phyloP scores from a whole-genome alignment of 139 green algal genomes.

The Micractinium conductrix region DNA sequence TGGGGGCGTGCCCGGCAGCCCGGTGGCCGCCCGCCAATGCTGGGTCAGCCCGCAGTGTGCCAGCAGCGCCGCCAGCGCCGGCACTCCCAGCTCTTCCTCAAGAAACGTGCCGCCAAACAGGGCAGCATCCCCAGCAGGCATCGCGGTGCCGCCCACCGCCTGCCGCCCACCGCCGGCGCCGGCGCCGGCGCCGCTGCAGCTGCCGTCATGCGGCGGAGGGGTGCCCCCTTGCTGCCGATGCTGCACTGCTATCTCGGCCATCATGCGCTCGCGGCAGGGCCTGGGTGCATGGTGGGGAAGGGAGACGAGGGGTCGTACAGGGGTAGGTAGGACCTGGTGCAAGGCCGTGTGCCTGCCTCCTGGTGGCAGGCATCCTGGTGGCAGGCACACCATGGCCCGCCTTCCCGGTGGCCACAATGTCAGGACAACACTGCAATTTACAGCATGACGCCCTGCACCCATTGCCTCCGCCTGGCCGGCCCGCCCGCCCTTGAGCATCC shows the following conservation, averaged over 20 bases:
- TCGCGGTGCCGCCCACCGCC: too few species aligned
- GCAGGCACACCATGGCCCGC: too few species aligned
- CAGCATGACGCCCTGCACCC: background rate
- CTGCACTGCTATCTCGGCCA: background rate
- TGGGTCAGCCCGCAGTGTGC: background rate
- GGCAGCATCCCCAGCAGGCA: background rate
- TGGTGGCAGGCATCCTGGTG: too few species aligned
- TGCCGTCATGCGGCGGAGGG: background rate
- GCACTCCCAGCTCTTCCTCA: constrained; percentile 3
- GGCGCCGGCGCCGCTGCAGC: background rate
- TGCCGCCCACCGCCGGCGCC: background rate
- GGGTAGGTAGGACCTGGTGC: too few species aligned
- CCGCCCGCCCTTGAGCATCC: too few species aligned
- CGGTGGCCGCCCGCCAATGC: background rate
- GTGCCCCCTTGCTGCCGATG: background rate
- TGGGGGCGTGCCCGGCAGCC: background rate
- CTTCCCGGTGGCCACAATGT: too few species aligned
- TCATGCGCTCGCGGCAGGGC: constrained; percentile 29
- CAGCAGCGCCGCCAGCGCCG: constrained; percentile 4
- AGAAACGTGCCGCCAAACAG: background rate
- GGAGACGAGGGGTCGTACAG: background rate
- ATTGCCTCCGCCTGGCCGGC: too few species aligned
- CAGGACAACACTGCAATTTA: too few species aligned
- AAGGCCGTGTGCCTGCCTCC: too few species aligned
- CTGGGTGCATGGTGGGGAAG: background rate